phyloP scores from a whole-genome alignment of 768 basidiomycete genomes.

The Exsudoporus frostii region DNA sequence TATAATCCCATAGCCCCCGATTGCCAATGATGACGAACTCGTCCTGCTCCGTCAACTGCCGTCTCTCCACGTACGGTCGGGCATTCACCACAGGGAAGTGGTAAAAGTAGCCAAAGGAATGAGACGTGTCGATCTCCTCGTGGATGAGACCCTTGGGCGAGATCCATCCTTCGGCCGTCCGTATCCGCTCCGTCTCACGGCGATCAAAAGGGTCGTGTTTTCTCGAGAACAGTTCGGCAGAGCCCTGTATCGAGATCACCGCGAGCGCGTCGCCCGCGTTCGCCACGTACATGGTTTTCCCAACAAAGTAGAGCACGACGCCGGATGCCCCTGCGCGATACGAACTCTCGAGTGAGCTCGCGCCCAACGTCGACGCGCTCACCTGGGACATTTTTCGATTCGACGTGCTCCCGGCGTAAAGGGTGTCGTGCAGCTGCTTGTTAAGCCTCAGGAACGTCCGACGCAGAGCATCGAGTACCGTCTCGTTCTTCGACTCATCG shows the following conservation, averaged over 20 bases:
- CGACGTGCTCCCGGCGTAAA: conserved; percentile 42
- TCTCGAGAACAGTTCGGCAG: conserved; percentile 68
- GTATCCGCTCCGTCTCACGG: conserved; percentile 80
- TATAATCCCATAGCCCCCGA: conserved; percentile 88
- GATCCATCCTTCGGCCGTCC: conserved; percentile 91
- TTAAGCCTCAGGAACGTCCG: conserved; percentile 88
- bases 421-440: conserved; percentile 68
- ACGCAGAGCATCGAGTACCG: conserved; percentile 72
- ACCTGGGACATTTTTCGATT: conserved; percentile 73
- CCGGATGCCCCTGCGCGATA: conserved; percentile 76
- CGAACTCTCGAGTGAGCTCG: conserved; percentile 41
- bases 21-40: conserved; percentile 98
- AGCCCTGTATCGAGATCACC: conserved; percentile 76
- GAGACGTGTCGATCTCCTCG: conserved; percentile 87
- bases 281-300: conserved; percentile 80
- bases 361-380: conserved; percentile 42
- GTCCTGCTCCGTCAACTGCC: conserved; percentile 75
- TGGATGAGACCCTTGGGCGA: conserved; percentile 88
- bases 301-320: conserved; percentile 80
- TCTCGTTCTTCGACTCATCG: conserved; percentile 43
- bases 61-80: conserved; percentile 69
- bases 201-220: conserved; percentile 91
- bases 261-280: conserved; percentile 89
- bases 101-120: conserved; percentile 91
- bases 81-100: conserved; percentile 89